Evolutionary conservation across 116 monocot species (phyloP).

Genomic region (Posidonia oceanica): DNA sequence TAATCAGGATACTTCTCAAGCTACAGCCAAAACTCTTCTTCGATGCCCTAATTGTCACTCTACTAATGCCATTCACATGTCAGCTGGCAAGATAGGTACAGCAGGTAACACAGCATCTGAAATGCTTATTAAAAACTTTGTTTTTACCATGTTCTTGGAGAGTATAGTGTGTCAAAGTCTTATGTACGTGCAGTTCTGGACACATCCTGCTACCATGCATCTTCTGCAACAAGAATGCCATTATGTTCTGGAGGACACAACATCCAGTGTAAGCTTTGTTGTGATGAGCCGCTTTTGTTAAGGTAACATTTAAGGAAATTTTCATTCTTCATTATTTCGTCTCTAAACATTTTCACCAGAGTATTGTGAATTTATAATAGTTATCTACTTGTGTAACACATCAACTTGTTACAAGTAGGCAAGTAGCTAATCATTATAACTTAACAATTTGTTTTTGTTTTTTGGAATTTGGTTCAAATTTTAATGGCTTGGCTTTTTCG

Average conservation of each 20-base stretch:
- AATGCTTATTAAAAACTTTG: background rate
- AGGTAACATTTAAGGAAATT: slow-evolving; percentile 28
- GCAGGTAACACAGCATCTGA: background rate
- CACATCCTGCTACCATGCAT: slow-evolving; percentile 19
- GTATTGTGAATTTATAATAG: background rate
- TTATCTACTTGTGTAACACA: too few species aligned
- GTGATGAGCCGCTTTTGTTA: slow-evolving; percentile 22
- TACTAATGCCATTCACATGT: slow-evolving; percentile 2
- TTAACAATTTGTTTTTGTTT: too few species aligned
- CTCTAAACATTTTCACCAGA: background rate
- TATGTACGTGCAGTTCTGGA: slow-evolving; percentile 23
- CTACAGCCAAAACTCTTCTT: slow-evolving; percentile 17
- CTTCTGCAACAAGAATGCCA: slow-evolving; percentile 17
- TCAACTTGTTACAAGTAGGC: too few species aligned
- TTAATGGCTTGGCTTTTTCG: too few species aligned
- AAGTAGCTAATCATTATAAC: too few species aligned
- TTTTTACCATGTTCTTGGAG: background rate
- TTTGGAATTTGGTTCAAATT: too few species aligned
- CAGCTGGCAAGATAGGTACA: background rate
- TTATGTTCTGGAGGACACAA: slow-evolving; percentile 18
- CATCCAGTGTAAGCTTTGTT: slow-evolving; percentile 13
- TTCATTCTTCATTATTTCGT: background rate
- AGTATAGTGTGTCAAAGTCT: background rate
- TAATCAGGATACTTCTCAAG: slow-evolving; percentile 17
- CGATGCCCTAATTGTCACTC: slow-evolving; percentile 23